phyloP scores from a whole-genome alignment of 1,284 basidiomycete genomes.

The Agroathelia rolfsii region DNA sequence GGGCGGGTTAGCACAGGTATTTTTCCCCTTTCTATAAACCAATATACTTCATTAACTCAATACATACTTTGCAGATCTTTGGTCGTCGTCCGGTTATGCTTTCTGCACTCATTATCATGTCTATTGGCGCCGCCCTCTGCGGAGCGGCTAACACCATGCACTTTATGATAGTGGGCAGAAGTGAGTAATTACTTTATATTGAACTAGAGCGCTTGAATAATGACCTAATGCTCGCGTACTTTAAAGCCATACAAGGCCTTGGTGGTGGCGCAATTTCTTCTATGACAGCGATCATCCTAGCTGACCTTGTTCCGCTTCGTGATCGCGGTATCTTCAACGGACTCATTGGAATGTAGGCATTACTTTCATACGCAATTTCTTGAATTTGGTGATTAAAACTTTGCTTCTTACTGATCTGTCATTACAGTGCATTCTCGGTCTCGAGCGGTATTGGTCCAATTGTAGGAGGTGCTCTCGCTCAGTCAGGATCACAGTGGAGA shows the following conservation, averaged over 20 bases:
- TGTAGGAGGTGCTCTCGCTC: conserved; percentile 20
- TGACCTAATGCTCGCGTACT: conserved; percentile 4
- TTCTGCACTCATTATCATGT: conserved; percentile 18
- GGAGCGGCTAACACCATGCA: conserved; percentile 31
- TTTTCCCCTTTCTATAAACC: too few relatives aligned
- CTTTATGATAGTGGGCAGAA: conserved; percentile 27
- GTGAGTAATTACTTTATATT: conserved; percentile 6
- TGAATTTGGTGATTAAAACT: too few relatives aligned
- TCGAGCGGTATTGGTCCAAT: conserved; percentile 23
- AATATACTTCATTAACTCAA: too few relatives aligned
- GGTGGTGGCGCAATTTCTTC: conserved; percentile 36
- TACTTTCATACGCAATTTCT: too few relatives aligned
- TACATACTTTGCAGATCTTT: conserved; percentile 11
- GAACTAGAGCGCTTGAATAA: conserved; percentile 1
- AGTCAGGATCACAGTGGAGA: conserved; percentile 18
- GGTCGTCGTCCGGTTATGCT: conserved; percentile 19
- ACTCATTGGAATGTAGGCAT: conserved; percentile 19
- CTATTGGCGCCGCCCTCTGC: conserved; percentile 24
- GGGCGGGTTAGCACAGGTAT: conserved; percentile 19
- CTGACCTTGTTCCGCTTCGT: conserved; percentile 29
- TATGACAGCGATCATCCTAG: conserved; percentile 29
- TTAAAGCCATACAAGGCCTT: conserved; percentile 32
- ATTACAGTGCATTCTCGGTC: conserved; percentile 22
- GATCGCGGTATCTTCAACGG: conserved; percentile 28
- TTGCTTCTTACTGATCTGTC: too few relatives aligned